Base-by-base conservation (phyloP, 768 basidiomycete genomes). In the Candolleomyces aberdarensis region DNA sequence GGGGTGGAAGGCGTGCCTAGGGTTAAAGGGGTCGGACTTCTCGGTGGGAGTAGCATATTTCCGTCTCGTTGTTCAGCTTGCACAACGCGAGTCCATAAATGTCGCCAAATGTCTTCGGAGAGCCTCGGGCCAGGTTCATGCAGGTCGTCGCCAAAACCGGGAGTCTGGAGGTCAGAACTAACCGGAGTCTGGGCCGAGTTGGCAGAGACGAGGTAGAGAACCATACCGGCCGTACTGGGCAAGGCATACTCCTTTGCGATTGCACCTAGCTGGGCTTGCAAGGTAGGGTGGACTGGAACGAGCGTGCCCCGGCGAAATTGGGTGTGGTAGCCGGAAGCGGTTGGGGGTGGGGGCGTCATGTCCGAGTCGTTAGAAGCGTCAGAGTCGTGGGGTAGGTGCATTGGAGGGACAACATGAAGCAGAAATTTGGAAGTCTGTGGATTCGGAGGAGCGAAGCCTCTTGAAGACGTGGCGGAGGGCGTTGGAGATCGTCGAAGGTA, bases 171-270 rank as follows among this genome's bases (percentile, higher is more conserved):
- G 57, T 62, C 41, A 47, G 59, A 44, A 17, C 56, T 32, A 14
- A 61, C 61, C 19, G 69, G 68, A 57, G 64, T 60, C 55, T 66
- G 55, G 56, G 56, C 47, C 15, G 32, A 11, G 17, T 66, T 60
- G 48, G 67, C 56, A 2, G 75, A 78, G 48, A 92, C 83, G 50
- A 98, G 84, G 72, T 95, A 98, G 1, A 98, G 79, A 47, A 92
- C 78, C 51, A 98, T 75, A 5, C 96, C 96, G 14, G 83, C 74
- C 0, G 91, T 92, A 65, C 89, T 93, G 1, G 96, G 96, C 17
- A 98, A 78, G 3, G 92, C 91, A 68, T 95, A 98, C 74, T 98
- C 96, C 73, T 88, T 88, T 14, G 96, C 94, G 56, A 98, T 97
- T 7, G 93, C 91, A 20, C 80, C 79, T 10, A 97, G 76, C 70